Base-by-base conservation (phyloP, 129 eudicot genomes). In the Erigeron canadensis region DNA sequence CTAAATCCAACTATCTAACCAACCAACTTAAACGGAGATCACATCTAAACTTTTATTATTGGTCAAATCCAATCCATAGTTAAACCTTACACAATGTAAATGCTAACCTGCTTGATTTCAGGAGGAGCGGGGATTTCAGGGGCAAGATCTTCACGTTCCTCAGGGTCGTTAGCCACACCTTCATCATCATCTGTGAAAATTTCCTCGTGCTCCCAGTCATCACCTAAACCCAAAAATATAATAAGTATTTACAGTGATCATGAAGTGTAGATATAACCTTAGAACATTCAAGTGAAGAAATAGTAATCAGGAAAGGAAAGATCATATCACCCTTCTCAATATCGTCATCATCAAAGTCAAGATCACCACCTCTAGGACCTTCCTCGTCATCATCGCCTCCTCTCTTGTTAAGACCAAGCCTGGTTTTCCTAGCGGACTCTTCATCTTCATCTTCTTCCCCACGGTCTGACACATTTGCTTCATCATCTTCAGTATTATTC, bases 171-270 rank as follows among this genome's bases (percentile, higher is more conserved):
- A 58, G 78, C 92, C 54, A 89, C 91, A 65, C 89, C 96, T 74
- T 94, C 99, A 81, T 94, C 99, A 50, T 94, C 99, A 81, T 94
- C 99, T 2, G 99, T 94, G 67, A 94, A 94, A 56, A 94, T 94
- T 70, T 94, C 99, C 83, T 94, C 99, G 74, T 94, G 99, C 88
- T 94, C 99, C 99, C 99, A 94, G 60, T 94, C 99, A 90, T 94
- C 99, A 73, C 99, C 99, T 94, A 55, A 47, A 69, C 37, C n/a
- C 76, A 75, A 65, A 63, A 23, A 63, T 8, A 37, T 67, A 72
- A 43, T 55, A 64, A 63, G 57, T 48, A 57, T 39, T 61, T 60
- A 38, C 60, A 67, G 34, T 42, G 47, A 5, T 69, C 45, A 65
- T 63, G 60, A 77, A 11, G 66, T 68, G 41, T 15, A 62, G n/a